A percentile compares a stretch with the other conserved stretches of the same genome.
These are phyloP conservation scores for Talaromyces liani DNA, from an alignment of 495 filamentous ascomycete genomes.

Conservation along the genomic window DNA sequence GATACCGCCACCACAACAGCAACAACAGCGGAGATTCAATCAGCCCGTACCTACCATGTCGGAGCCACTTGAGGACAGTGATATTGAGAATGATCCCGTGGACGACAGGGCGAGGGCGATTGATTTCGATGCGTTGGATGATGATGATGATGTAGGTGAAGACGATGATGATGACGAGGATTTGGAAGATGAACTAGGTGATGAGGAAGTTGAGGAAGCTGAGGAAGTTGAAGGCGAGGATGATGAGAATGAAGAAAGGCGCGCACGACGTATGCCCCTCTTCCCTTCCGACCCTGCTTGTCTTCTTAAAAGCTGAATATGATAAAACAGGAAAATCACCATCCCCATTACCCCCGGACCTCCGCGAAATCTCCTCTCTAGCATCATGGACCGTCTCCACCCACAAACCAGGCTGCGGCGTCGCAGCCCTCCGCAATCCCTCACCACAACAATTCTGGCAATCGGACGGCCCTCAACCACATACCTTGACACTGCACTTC, in stretches of 20 bases:
- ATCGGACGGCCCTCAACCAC: conserved; percentile 92
- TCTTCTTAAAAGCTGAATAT: not conserved
- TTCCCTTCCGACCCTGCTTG: not conserved
- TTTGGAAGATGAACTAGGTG: conserved; percentile 21
- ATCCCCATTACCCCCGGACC: conserved; percentile 35
- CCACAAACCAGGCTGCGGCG: conserved; percentile 84
- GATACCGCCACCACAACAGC: conserved; percentile 5
- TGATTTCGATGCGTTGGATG: conserved; percentile 5
- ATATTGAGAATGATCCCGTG: conserved; percentile 12
- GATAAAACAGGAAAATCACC: conserved; percentile 23
- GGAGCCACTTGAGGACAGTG: not conserved
- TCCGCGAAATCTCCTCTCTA: conserved; percentile 91
- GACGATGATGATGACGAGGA: conserved; percentile 12
- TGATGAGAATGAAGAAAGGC: conserved; percentile 32
- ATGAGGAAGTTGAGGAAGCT: conserved; percentile 31
- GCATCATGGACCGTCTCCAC: conserved; percentile 90
- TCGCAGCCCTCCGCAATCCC: conserved; percentile 74
- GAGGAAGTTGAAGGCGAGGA: conserved; percentile 30
- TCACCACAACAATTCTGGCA: conserved; percentile 86
- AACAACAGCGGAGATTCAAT: not conserved
- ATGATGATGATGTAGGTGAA: not conserved
- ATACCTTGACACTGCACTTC: conserved; percentile 91
- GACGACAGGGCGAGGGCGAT: not conserved
- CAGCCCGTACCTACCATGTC: not conserved
- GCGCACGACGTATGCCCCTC: conserved; percentile 25